Base-by-base conservation (phyloP, 805 yeast species). In the Zygosaccharomyces kombuchaensis region DNA sequence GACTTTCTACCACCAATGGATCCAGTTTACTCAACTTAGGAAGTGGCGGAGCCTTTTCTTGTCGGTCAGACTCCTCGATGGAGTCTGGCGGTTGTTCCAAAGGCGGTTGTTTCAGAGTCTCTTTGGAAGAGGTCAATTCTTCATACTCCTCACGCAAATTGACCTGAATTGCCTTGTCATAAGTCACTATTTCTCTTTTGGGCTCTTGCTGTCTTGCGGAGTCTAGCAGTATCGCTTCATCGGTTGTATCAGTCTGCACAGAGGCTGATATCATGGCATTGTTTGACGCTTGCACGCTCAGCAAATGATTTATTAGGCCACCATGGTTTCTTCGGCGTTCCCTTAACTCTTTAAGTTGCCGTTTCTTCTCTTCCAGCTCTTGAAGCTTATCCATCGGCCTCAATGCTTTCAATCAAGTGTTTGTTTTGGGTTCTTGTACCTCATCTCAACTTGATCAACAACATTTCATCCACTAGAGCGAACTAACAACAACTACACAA, bases 301-400 rank as follows among this genome's bases (percentile, higher is more conserved):
- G 47, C 37, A 53, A 30, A 13, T 53, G 39, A 25, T 51, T 49
- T 16, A 49, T 50, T 25, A 53, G 29, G 22, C 36, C 40, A 34
- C 14, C 31, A 36, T 53, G 62, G 21, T 63, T 59, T 45, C 59
- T 66, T 26, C 83, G 58, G 53, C 70, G 73, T 31, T 69, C 70
- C 29, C 79, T 63, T n/a, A 81, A 67, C 58, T 75, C 78, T 26
- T 76, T 77, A 27, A 81, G 59, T 43, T 73, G 69, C 36, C 69
- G 73, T 46, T 71, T 66, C 52, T 80, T 78, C 43, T 76, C 77
- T 55, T 80, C 84, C 35, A 81, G 73, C 40, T 66, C 72, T 30
- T 62, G 50, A 50, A 75, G 56, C 39, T 66, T 55, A 32, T 66
- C 60, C 52, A 63, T n/a, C 19, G 34, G 40, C 10, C 44, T 31